A percentile compares a stretch with the other conserved stretches of the same genome.
Evolutionary conservation across 176 grass and related monocot genomes (phyloP).

Genomic region (Otatea glauca): DNA sequence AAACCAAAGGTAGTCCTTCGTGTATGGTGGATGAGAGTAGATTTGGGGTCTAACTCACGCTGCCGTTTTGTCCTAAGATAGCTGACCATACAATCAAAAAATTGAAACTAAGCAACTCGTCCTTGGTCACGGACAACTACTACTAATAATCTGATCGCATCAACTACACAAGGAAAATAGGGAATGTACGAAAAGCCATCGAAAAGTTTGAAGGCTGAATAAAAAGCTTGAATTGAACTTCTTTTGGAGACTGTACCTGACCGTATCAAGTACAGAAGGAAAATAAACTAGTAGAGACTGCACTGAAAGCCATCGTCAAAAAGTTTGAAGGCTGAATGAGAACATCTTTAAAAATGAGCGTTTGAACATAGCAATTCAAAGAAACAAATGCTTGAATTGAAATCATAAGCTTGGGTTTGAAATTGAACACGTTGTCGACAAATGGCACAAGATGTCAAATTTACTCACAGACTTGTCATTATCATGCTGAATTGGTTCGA

Average conservation of each 20-base stretch:
- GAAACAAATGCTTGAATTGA: neutral
- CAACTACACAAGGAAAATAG: neutral
- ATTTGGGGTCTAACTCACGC: conserved; percentile 30
- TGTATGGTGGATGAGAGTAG: conserved; percentile 23
- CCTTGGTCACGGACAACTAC: neutral
- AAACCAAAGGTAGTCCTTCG: conserved; percentile 1
- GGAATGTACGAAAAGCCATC: neutral
- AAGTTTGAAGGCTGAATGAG: neutral
- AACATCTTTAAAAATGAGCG: neutral
- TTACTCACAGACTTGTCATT: neutral
- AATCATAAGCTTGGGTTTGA: neutral
- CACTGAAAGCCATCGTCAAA: neutral
- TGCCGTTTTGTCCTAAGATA: neutral
- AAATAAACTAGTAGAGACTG: neutral
- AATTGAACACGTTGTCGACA: conserved; percentile 11
- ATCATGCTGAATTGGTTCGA: neutral
- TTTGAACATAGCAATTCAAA: neutral
- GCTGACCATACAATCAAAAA: neutral
- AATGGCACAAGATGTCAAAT: conserved; percentile 31
- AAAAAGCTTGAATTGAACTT: neutral
- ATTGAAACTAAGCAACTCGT: neutral
- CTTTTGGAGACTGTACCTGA: neutral
- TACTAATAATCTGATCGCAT: neutral
- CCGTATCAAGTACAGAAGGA: neutral
- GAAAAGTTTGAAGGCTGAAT: neutral